Percentiles rank a stretch among this genome's conserved stretches.
Conservation (phyloP, 2,329 filamentous ascomycete species). For the Dryadomyces quercivorus region DNA sequence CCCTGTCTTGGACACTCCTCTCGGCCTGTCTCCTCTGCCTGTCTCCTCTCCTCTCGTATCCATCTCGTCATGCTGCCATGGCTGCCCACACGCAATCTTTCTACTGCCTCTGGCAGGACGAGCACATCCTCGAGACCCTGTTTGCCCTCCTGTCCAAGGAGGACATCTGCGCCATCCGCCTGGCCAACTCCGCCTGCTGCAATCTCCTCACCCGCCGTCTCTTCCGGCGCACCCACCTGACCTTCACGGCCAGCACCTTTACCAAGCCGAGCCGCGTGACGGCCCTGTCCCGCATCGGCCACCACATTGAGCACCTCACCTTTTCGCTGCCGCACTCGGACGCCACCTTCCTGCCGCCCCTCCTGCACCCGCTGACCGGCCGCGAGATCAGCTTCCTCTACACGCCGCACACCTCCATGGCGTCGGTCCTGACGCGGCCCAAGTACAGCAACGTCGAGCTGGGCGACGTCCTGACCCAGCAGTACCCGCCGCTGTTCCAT, state of each 20-base stretch:
- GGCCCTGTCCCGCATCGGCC: conserved; percentile 65
- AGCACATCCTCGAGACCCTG: conserved; percentile 35
- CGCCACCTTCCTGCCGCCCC: conserved; percentile 74
- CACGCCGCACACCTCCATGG: conserved; percentile 59
- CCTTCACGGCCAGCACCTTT: conserved; percentile 63
- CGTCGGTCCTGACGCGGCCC: conserved; percentile 48
- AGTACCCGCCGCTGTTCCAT: conserved; percentile 83
- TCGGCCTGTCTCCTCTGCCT: no score
- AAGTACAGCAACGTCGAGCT: conserved; percentile 74
- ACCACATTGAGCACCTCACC: conserved; percentile 64
- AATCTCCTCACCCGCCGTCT: conserved; percentile 56
- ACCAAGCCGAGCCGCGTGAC: conserved; percentile 61
- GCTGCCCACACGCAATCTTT: conserved; percentile 29
- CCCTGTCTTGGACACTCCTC: no score
- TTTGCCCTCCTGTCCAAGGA: conserved; percentile 35
- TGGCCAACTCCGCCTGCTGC: conserved; percentile 58
- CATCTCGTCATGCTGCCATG: conserved; percentile 29
- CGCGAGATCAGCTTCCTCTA: conserved; percentile 73
- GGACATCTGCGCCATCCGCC: conserved; percentile 48
- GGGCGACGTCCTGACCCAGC: conserved; percentile 69
- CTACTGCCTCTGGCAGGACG: conserved; percentile 43
- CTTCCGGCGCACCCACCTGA: conserved; percentile 57
- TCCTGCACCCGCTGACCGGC: conserved; percentile 66
- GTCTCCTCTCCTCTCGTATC: neutral
- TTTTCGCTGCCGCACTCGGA: conserved; percentile 66